Evolutionary conservation across 2,329 filamentous ascomycete genomes (phyloP), one percentile per base, ranked within the genome.

Genomic region (Arthrinium phaeospermum): DNA sequence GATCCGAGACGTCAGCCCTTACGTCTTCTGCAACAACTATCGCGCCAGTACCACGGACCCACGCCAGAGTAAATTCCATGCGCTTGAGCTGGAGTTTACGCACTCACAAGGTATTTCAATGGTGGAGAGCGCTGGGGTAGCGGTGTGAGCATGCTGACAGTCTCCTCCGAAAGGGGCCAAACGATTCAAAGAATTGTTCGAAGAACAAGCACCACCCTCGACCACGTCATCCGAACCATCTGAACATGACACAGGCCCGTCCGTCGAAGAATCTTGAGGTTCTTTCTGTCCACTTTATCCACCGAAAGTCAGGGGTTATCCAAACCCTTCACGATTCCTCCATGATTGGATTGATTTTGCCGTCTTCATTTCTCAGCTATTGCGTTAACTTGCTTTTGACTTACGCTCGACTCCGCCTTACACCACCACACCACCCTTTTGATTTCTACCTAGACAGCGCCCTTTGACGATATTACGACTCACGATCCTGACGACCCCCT

Each of bases 1-100:
- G 81, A 80, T 91, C 2, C 84, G 83, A 46, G 86, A 90, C 73
- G 78, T 91, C 22, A 85, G 89, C 72, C 84, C 88, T 0, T 91
- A 90, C 77, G 86, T 91, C 10, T 91, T 91, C 77, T 89, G 86
- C 76, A 81, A 86, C n/a, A 80, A 83, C 1, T 91, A 91, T 75
- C 83, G 84, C 10, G 85, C 89, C 73, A 83, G 85, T 71, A 83
- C 57, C 10, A 64, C 57, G 19, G 57, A 64, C 57, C 57, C 57
- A 12, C 57, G 57, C 57, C 34, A 64, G 34, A 64, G 57, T 37
- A 41, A 41, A 24, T 64, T 64, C 57, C 19, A 64, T 3, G 30
- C 34, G 19, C 57, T 64, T 5, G 57, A 64, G 19, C 19, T 64
- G 34, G 57, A 64, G 22, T 64, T 64, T 7, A 64, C 57, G 41